Conservation (phyloP, 2,329 filamentous ascomycete species). For the Lojkania enalia region DNA sequence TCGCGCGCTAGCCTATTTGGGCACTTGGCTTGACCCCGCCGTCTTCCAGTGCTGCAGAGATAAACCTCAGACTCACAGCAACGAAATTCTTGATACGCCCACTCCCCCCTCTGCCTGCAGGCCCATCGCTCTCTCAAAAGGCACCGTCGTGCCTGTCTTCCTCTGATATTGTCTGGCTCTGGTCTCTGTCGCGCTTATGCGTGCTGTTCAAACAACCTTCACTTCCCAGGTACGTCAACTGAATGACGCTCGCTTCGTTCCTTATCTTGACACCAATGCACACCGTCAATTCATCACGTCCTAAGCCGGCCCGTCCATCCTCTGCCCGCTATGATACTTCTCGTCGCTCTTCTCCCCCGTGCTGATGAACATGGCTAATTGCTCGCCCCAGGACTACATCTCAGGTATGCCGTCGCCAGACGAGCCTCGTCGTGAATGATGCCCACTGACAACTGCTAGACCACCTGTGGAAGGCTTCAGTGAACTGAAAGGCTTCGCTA, state of each 20-base stretch:
- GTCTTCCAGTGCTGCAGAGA: background rate
- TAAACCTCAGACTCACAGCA: conserved; percentile 19
- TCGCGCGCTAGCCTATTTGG: background rate
- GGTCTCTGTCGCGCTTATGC: conserved; percentile 48
- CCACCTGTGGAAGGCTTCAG: conserved; percentile 70
- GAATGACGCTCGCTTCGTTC: conserved; percentile 16
- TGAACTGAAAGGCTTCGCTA: conserved; percentile 55
- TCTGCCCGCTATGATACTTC: conserved; percentile 2
- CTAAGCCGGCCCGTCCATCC: conserved; percentile 12
- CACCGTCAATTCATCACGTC: conserved; percentile 33
- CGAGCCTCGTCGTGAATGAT: conserved; percentile 18
- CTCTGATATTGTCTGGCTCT: conserved; percentile 29
- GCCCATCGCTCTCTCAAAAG: conserved; percentile 17
- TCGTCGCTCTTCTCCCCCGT: background rate
- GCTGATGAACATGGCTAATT: conserved; percentile 39
- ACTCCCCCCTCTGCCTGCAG: conserved; percentile 13
- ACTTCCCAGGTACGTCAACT: conserved; percentile 55
- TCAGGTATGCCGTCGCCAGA: conserved; percentile 53
- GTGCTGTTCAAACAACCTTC: conserved; percentile 55
- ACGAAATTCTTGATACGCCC: conserved; percentile 8
- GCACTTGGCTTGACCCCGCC: background rate
- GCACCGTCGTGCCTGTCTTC: conserved; percentile 27
- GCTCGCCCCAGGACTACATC: conserved; percentile 61
- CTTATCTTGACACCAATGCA: conserved; percentile 36
- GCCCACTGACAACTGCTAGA: conserved; percentile 48